Base-by-base conservation (phyloP, 371 early-diverging fungal species). In the Batrachochytrium dendrobatidis region DNA sequence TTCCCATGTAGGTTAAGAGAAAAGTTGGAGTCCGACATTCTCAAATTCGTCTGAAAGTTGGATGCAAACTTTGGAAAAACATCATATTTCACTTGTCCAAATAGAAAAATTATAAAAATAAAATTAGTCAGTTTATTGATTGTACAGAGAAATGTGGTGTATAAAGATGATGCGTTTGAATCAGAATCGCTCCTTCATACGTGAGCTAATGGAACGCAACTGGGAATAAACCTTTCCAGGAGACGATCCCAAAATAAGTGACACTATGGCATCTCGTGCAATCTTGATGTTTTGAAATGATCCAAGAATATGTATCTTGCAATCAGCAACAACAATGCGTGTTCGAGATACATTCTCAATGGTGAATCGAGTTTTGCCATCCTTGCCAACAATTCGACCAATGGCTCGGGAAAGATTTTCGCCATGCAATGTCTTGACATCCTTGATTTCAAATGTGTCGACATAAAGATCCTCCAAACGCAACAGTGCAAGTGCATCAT, bases 301-400 rank as follows among this genome's bases (percentile, higher is more conserved):
- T 53, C 99, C 99, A 45, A 99, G 80, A 59, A 99, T 88, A 69
- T 95, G 94, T 56, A 99, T 91, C 77, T 91, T 93, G 75, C 94
- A 86, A 76, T 99, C 99, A 3, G 97, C 98, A 62, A 99, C 82
- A 20, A 98, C 94, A 55, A 99, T 91, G 60, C 99, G 85, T 10
- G 98, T 98, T 70, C 93, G 90, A 56, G 92, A 89, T 30, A 98
- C 88, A 69, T 98, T 91, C 72, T 97, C 96, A 58, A 99, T 98
- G 17, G 96, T 90, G 60, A 87, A 92, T 70, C 92, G 92, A 18
- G 96, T 97, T 74, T 95, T 96, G 53, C 99, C 99, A 65, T 97
- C 91, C 75, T 92, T 90, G 56, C 99, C 99, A 35, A 98, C 98
- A 68, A 99, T 91, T 72, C 99, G 92, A 65, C 99, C 99, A 68